Base-by-base conservation (phyloP, 169 alveolate species). In the Eimeria necatrix region DNA sequence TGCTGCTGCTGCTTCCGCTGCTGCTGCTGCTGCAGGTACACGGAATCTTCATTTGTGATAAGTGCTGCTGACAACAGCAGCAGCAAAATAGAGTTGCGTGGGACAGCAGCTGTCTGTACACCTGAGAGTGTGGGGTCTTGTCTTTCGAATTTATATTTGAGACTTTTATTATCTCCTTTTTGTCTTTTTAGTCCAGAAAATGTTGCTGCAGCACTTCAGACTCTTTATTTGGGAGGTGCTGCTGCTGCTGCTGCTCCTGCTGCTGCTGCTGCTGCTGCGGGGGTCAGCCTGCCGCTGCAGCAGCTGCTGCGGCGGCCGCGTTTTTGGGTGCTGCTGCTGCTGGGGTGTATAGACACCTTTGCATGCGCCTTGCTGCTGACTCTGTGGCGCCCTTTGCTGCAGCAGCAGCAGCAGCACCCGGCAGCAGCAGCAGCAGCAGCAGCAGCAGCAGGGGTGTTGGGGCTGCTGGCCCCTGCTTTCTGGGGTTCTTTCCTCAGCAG, bases 361-460 rank as follows among this genome's bases (percentile, higher is more conserved):
- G 78, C 78, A 14, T 68, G 78, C 32, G 78, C 41, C 32, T 24
- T 68, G 78, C 32, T 68, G 78, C 78, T 68, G 41, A n/a, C 78
- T 18, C 78, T 18, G n/a, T 68, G 78, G 78, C n/a, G 78, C n/a
- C n/a, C n/a, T 32, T 32, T 32, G 41, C 41, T 32, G 41, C 41
- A 32, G 41, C 41, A 32, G 41, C 41, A 32, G 41, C 41, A 32
- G 41, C 41, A 32, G 41, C 41, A 32, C 41, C 41, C 0, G 41
- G 41, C 41, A 32, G 41, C 41, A 32, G 41, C 41, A 32, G 78
- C n/a, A 14, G 2, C 32, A 10, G n/a, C n/a, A 14, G n/a, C 78
- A 24, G 78, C 32, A 68, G 12, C n/a, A 14, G 78, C 78, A 14
- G 78, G 46, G 12, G n/a, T 68, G 9, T 68, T 68, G n/a, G 78